phyloP scores from a whole-genome alignment of 768 basidiomycete species.

The Lanmaoa pseudosensibilis region DNA sequence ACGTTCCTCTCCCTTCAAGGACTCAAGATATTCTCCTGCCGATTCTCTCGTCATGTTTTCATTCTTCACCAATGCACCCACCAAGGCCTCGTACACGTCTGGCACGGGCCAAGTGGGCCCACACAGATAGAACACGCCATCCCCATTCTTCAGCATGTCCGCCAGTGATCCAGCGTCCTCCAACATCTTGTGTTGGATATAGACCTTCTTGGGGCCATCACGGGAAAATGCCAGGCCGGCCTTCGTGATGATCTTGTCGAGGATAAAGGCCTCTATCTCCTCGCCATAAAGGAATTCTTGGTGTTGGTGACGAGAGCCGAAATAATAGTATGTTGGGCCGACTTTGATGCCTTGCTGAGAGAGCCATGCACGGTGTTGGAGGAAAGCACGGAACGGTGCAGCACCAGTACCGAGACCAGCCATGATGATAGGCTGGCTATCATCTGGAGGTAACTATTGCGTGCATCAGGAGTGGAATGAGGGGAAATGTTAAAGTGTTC shows the following conservation, averaged over 20 bases:
- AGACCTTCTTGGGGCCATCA: conserved; percentile 89
- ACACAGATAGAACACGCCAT: conserved; percentile 92
- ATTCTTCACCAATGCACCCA: conserved; percentile 73
- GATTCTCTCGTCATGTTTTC: conserved; percentile 59
- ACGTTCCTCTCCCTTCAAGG: conserved; percentile 93
- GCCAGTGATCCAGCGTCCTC: conserved; percentile 81
- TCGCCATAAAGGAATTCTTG: conserved; percentile 97
- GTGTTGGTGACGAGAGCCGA: conserved; percentile 93
- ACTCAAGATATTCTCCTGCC: conserved; percentile 83
- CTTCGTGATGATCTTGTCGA: conserved; percentile 79
- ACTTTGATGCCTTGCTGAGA: conserved; percentile 72
- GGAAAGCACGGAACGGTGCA: conserved; percentile 98
- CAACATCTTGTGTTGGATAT: conserved; percentile 98
- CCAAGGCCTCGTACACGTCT: conserved; percentile 92
- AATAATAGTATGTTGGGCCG: conserved; percentile 97
- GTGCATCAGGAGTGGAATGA: conserved; percentile 9
- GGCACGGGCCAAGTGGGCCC: conserved; percentile 99
- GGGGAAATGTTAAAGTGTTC: conserved; percentile 14
- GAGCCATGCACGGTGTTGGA: conserved; percentile 91
- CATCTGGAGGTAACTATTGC: conserved; percentile 73
- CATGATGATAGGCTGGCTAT: conserved; percentile 93
- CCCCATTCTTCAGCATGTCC: conserved; percentile 66
- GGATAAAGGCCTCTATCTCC: conserved; percentile 92
- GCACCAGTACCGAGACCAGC: conserved; percentile 98
- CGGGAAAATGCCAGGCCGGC: conserved; percentile 97